Evolutionary conservation across 768 basidiomycete species (phyloP), one percentile per base, ranked within the genome.

Genomic region (Collybiopsis confluens): DNA sequence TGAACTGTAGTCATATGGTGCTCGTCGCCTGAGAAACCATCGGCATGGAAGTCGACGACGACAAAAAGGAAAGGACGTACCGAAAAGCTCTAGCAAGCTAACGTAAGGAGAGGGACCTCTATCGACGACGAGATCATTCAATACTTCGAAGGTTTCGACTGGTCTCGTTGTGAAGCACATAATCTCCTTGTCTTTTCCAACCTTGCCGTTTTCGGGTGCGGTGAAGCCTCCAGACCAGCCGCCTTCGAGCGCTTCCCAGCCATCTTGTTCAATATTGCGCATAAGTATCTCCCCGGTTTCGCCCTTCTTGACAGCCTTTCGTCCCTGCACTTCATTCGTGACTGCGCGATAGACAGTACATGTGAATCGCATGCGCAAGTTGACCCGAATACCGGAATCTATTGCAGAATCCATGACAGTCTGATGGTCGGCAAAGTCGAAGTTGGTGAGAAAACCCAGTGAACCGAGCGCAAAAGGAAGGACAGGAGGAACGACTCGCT

Each of bases 1-100:
- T 98, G 97, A 2, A 98, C 97, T 2, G 97, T 99, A 1, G 97
- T 99, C 81, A 99, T 87, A 73, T 98, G 97, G 69, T 99, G 92
- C 59, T 99, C 96, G 65, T 99, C 97, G 56, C 94, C 96, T 98
- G 58, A 10, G 30, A 37, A 13, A 49, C 54, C 36, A 23, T 60
- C 20, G 65, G 56, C 27, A 35, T 49, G 2, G 16, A 37, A 30
- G 5, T n/a, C 43, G 20, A 28, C 47, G 5, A n/a, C n/a, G n/a
- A n/a, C n/a, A 56, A 36, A 38, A 36, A 47, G 47, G 23, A 10
- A 28, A 45, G 54, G 30, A 74, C 87, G 61, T 62, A 98, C 96
- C 97, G 62, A 99, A 99, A 13, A 99, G 79, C 69, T 99, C 97
- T 56, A 99, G 74, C 61, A 92, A 76, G 64, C 91, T 94, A 65